A percentile compares a stretch with the other conserved stretches of the same genome.
phyloP scores from a whole-genome alignment of 352 stramenopile species.

The Plasmopara muralis region DNA sequence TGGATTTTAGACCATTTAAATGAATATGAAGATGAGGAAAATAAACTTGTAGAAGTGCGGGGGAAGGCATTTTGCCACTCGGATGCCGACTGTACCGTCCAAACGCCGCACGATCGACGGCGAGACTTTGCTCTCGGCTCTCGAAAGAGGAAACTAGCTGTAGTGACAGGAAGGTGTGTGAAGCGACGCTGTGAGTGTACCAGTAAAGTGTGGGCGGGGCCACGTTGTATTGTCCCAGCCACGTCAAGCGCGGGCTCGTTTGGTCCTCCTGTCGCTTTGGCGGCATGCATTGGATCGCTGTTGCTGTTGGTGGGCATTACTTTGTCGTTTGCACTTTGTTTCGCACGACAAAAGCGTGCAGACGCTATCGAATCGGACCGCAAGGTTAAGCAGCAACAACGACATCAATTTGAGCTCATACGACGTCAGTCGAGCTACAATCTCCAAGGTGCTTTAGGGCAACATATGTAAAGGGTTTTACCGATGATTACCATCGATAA shows the following conservation, averaged over 20 bases:
- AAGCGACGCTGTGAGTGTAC: slow-evolving; percentile 37
- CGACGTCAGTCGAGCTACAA: slow-evolving; percentile 19
- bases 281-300: slow-evolving; percentile 12
- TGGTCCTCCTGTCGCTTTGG: slow-evolving; percentile 18
- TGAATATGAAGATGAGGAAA: slow-evolving; percentile 64
- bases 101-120: slow-evolving; percentile 8
- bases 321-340: slow-evolving; percentile 15
- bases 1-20: slow-evolving; percentile 76
- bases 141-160: slow-evolving; percentile 1
- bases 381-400: slow-evolving; percentile 27
- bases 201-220: slow-evolving; percentile 32
- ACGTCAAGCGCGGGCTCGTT: slow-evolving; percentile 12
- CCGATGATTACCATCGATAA: too few species aligned
- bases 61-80: slow-evolving; percentile 51
- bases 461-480: too few species aligned
- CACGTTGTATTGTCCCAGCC: slow-evolving; percentile 38
- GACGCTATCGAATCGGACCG: slow-evolving; percentile 13
- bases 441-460: slow-evolving; percentile 10
- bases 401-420: slow-evolving; percentile 19
- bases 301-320: slow-evolving; percentile 13
- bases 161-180: slow-evolving; percentile 33
- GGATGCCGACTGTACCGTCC: slow-evolving; percentile 54
- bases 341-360: slow-evolving; percentile 10
- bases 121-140: background rate
- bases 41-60: slow-evolving; percentile 48